phyloP scores from a whole-genome alignment of 768 basidiomycete genomes.

The Crassisporium funariophilum region DNA sequence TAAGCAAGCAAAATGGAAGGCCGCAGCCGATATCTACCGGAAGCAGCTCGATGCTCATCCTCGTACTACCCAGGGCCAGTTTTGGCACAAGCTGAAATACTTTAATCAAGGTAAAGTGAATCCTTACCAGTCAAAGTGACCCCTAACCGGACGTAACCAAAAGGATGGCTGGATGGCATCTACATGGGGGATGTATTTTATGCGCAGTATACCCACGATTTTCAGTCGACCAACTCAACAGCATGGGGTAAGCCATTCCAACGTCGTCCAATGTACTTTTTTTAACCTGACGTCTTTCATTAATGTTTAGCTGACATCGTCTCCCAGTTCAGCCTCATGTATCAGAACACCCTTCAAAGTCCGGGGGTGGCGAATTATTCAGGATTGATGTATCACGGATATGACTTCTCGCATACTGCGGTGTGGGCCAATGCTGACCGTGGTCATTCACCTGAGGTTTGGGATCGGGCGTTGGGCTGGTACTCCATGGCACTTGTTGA shows the following conservation, averaged over 20 bases:
- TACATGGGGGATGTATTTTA: constrained; percentile 52
- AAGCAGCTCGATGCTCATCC: constrained; percentile 43
- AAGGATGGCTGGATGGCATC: constrained; percentile 48
- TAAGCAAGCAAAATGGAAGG: constrained; percentile 39
- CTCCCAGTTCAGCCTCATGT: constrained; percentile 45
- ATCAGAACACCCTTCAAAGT: constrained; percentile 43
- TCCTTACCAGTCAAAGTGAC: not conserved
- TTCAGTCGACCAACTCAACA: constrained; percentile 36
- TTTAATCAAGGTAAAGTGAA: constrained; percentile 43
- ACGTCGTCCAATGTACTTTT: not conserved
- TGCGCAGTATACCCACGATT: constrained; percentile 38
- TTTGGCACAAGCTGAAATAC: constrained; percentile 48
- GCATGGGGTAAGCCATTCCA: constrained; percentile 42
- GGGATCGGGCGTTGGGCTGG: constrained; percentile 52
- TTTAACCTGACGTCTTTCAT: constrained; percentile 4
- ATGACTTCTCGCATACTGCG: constrained; percentile 45
- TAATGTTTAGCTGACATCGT: constrained; percentile 38
- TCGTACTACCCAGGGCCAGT: constrained; percentile 46
- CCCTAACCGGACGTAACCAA: not conserved
- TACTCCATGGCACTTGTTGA: constrained; percentile 53
- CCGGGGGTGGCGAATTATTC: constrained; percentile 39
- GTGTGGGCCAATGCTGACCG: constrained; percentile 48
- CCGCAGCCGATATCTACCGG: constrained; percentile 40
- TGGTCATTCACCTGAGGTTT: constrained; percentile 50
- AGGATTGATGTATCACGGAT: constrained; percentile 51